A percentile compares a stretch with the other conserved stretches of the same genome.
These are phyloP conservation scores for Cerrena zonata DNA, from an alignment of 1,284 basidiomycete genomes.

Conservation along the genomic window DNA sequence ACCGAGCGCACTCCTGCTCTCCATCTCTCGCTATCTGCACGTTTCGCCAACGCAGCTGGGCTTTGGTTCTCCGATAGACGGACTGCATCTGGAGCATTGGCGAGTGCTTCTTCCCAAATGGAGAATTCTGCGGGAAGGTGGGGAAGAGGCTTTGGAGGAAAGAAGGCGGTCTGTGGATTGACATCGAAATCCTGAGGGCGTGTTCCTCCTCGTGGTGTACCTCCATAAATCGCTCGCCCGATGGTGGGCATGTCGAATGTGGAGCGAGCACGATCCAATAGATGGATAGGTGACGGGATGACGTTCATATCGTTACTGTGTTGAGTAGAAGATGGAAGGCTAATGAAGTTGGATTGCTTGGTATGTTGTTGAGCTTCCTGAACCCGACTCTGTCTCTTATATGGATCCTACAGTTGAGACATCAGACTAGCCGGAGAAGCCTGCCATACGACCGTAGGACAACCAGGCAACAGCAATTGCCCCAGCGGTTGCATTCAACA, in stretches of 20 bases:
- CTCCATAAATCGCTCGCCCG: slow-evolving; percentile 12
- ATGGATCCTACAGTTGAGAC: too few relatives aligned
- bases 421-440: too few relatives aligned
- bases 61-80: slow-evolving; percentile 57
- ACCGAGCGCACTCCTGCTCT: slow-evolving; percentile 59
- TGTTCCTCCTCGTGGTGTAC: slow-evolving; percentile 13
- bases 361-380: neutral
- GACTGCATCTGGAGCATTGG: slow-evolving; percentile 50
- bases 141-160: slow-evolving; percentile 68
- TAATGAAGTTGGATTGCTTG: neutral
- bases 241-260: slow-evolving; percentile 16
- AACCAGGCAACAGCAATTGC: too few relatives aligned
- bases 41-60: slow-evolving; percentile 43
- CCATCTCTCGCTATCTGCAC: slow-evolving; percentile 60
- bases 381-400: neutral
- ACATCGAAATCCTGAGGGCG: slow-evolving; percentile 28
- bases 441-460: too few relatives aligned
- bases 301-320: slow-evolving; percentile 26
- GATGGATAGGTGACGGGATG: slow-evolving; percentile 32
- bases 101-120: slow-evolving; percentile 71
- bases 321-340: slow-evolving; percentile 8
- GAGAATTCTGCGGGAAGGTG: slow-evolving; percentile 52
- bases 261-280: slow-evolving; percentile 25
- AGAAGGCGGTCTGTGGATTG: slow-evolving; percentile 69
- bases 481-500: too few relatives aligned